Conservation (phyloP, 2,329 filamentous ascomycete genomes). For the Phyllosticta paracitricarpa region DNA sequence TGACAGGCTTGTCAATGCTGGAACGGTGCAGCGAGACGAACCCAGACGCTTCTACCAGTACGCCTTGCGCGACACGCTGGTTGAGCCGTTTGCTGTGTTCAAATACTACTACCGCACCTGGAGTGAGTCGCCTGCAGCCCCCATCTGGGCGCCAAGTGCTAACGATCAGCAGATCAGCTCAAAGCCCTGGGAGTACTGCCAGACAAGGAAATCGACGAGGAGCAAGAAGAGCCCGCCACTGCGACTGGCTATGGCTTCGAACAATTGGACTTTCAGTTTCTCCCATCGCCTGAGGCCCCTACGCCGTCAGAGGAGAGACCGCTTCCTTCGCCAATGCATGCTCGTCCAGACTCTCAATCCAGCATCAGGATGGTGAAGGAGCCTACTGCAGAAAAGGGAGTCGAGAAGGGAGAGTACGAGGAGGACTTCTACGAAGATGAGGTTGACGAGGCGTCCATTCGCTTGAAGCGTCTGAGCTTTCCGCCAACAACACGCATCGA, state of each 20-base stretch:
- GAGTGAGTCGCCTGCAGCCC: slow-evolving; percentile 8
- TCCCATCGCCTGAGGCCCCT: neutral
- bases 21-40: slow-evolving; percentile 27
- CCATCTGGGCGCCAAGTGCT: neutral
- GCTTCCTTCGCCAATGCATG: neutral
- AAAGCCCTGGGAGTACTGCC: slow-evolving; percentile 5
- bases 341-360: neutral
- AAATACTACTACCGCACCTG: slow-evolving; percentile 29
- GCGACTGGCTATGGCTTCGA: slow-evolving; percentile 4
- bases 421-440: neutral
- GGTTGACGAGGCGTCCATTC: neutral
- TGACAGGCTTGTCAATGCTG: slow-evolving; percentile 27
- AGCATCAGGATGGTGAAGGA: neutral
- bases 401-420: neutral
- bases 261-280: slow-evolving; percentile 1
- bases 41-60: slow-evolving; percentile 39
- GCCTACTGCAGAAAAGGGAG: neutral
- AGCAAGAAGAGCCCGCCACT: neutral
- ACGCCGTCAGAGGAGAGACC: neutral
- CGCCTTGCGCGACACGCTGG: slow-evolving; percentile 38
- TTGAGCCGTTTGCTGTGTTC: slow-evolving; percentile 39
- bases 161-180: slow-evolving; percentile 8
- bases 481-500: neutral
- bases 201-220: neutral
- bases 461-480: neutral